Base-by-base conservation (phyloP, 2,329 filamentous ascomycete genomes). In the Cladosporium sp. region DNA sequence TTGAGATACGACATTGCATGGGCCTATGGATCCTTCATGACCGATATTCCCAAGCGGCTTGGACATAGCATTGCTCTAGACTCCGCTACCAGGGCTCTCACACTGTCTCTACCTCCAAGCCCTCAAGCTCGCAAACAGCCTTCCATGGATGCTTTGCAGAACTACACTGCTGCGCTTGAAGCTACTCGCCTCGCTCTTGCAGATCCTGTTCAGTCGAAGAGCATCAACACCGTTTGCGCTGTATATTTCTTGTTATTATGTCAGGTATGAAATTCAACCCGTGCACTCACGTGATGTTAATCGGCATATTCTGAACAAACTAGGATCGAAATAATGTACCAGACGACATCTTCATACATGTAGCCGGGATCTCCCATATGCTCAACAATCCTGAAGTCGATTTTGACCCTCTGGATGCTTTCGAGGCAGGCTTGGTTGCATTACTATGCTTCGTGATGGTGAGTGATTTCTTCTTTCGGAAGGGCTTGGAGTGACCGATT, bases 11-110 rank as follows among this genome's bases (percentile, higher is more conserved):
- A 42, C 36, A 11, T 53, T 7, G 33, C 22, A 5, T 51, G 39
- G 45, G 45, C 45, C 9, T 55, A 54, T 15, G 54, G 54, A 13
- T 33, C 33, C 9, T 52, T 50, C 41, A 33, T 53, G 8, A 18
- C 19, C 19, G 43, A 52, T 11, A 45, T 54, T 11, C 51, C 48
- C 2, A 43, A 25, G 16, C 49, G 43, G 12, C 16, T 55, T 1
- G 54, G 52, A 11, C 36, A 15, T 20, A 55, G 51, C 41, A 20
- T n/a, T 4, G 51, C 54, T 2, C 49, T 55, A 7, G 51, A 54
- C 29, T 32, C 38, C 22, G 48, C 53, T 18, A 49, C 48, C 4
- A 35, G 19, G 18, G 30, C 51, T 4, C 20, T 53, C 6, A 36
- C 13, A 7, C 36, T 48, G 6, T 33, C 36, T 9, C 15, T 48